Evolutionary conservation across 139 green algal genomes (phyloP).

Genomic region (Zygnema circumcarinatum): DNA sequence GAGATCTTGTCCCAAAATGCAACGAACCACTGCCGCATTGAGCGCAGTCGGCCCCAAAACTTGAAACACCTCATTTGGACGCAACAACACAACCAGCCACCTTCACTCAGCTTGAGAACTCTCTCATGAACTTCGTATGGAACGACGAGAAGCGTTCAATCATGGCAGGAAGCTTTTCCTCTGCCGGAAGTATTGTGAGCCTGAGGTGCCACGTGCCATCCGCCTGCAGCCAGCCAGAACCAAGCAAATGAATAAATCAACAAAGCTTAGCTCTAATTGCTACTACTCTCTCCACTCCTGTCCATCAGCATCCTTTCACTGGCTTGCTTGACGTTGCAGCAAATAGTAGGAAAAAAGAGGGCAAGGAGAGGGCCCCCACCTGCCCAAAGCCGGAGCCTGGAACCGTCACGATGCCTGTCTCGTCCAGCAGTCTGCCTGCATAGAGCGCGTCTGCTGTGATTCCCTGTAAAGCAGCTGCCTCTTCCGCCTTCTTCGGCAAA

Average conservation of each 20-base stretch:
- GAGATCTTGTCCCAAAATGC: no score
- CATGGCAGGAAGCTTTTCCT: constrained; percentile 48
- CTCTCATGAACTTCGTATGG: constrained; percentile 34
- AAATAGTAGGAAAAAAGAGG: neutral
- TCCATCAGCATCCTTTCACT: constrained; percentile 2
- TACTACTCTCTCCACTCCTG: neutral
- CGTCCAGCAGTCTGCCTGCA: constrained; percentile 82
- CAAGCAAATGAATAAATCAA: constrained; percentile 17
- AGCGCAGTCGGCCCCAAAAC: no score
- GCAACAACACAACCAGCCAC: no score
- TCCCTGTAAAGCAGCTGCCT: constrained; percentile 69
- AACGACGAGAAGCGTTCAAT: constrained; percentile 40
- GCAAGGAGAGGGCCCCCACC: neutral
- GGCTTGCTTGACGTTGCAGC: neutral
- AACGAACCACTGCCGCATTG: no score
- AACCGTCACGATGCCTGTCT: constrained; percentile 91
- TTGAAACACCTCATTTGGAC: no score
- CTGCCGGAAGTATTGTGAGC: constrained; percentile 32
- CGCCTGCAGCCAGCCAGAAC: constrained; percentile 2
- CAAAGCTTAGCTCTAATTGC: neutral
- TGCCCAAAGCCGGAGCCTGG: constrained; percentile 88
- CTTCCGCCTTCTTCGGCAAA: constrained; percentile 73
- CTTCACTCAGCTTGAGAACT: constrained; percentile 11
- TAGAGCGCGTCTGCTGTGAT: constrained; percentile 91
- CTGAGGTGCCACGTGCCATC: constrained; percentile 39